Conservation (phyloP, 306 rosid species). For the Pueraria montana region DNA sequence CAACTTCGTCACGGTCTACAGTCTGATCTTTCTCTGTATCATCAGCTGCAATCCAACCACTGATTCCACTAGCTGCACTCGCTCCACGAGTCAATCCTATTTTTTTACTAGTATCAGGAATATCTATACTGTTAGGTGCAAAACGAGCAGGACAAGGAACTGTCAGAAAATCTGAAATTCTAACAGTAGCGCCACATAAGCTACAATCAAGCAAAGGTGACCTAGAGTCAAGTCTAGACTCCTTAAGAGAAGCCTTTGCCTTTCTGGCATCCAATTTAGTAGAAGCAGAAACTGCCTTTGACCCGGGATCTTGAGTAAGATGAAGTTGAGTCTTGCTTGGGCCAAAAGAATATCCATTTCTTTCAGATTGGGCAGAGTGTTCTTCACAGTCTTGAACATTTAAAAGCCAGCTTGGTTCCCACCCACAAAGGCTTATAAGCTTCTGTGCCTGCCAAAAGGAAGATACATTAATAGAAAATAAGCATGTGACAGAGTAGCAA, state of each 20-base stretch:
- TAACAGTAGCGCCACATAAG: slow-evolving; percentile 95
- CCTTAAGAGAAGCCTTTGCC: slow-evolving; percentile 73
- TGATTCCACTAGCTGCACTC: slow-evolving; percentile 99
- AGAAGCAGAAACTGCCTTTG: slow-evolving; percentile 80
- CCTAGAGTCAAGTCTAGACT: slow-evolving; percentile 77
- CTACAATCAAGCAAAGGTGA: slow-evolving; percentile 93
- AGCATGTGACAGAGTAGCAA: slow-evolving; percentile 45
- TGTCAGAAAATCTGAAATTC: slow-evolving; percentile 81
- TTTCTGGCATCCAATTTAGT: slow-evolving; percentile 81
- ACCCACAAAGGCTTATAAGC: slow-evolving; percentile 97
- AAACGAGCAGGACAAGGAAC: slow-evolving; percentile 86
- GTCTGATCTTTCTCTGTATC: slow-evolving; percentile 88
- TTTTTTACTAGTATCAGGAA: slow-evolving; percentile 90
- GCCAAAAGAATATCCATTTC: slow-evolving; percentile 87
- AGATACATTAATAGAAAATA: slow-evolving; percentile 38
- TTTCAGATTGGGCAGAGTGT: slow-evolving; percentile 98
- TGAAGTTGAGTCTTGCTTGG: slow-evolving; percentile 79
- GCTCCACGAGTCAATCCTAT: slow-evolving; percentile 97
- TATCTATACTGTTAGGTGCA: slow-evolving; percentile 74
- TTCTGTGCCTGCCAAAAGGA: slow-evolving; percentile 83
- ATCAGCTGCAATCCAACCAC: slow-evolving; percentile 94
- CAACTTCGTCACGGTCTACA: slow-evolving; percentile 97
- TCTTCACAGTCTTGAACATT: slow-evolving; percentile 97
- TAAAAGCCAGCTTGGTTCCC: slow-evolving; percentile 98
- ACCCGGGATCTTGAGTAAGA: slow-evolving; percentile 74